Evolutionary conservation across 1,284 basidiomycete species (phyloP).

Genomic region (Chondrostereum purpureum): DNA sequence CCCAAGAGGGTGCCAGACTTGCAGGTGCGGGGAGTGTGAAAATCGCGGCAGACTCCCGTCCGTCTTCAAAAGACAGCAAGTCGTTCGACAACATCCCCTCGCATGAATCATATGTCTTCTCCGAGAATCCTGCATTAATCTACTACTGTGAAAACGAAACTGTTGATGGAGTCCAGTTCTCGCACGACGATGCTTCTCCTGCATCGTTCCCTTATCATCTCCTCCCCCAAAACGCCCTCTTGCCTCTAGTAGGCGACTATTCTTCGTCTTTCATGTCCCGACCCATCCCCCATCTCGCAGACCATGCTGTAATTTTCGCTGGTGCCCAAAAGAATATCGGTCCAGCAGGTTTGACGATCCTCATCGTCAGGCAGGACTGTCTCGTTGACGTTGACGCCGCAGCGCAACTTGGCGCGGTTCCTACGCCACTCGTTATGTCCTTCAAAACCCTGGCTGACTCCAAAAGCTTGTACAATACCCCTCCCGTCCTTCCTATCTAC

Average conservation of each 20-base stretch:
- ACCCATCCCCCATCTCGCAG: slow-evolving; percentile 82
- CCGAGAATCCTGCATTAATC: slow-evolving; percentile 76
- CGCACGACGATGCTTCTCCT: slow-evolving; percentile 42
- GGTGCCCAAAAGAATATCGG: slow-evolving; percentile 99
- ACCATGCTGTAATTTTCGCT: slow-evolving; percentile 92
- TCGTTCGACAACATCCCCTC: slow-evolving; percentile 79
- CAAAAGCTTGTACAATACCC: slow-evolving; percentile 91
- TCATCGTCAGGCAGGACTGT: slow-evolving; percentile 91
- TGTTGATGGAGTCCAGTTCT: slow-evolving; percentile 92
- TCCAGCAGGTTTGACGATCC: slow-evolving; percentile 87
- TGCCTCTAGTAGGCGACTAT: slow-evolving; percentile 92
- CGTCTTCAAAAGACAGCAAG: slow-evolving; percentile 57
- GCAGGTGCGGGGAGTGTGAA: slow-evolving; percentile 51
- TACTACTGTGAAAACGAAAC: slow-evolving; percentile 99
- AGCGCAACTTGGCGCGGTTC: slow-evolving; percentile 64
- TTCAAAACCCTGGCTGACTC: slow-evolving; percentile 85
- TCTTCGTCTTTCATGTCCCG: slow-evolving; percentile 97
- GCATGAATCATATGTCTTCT: slow-evolving; percentile 72
- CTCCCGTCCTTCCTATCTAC: slow-evolving; percentile 90
- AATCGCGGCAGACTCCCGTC: slow-evolving; percentile 63
- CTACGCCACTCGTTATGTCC: slow-evolving; percentile 75
- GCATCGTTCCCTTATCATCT: slow-evolving; percentile 83
- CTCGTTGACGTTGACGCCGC: slow-evolving; percentile 83
- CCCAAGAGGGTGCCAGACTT: slow-evolving; percentile 73
- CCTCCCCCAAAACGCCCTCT: slow-evolving; percentile 53